Conservation (phyloP, 2,329 filamentous ascomycete species). For the Tolypocladium ophioglossoides region DNA sequence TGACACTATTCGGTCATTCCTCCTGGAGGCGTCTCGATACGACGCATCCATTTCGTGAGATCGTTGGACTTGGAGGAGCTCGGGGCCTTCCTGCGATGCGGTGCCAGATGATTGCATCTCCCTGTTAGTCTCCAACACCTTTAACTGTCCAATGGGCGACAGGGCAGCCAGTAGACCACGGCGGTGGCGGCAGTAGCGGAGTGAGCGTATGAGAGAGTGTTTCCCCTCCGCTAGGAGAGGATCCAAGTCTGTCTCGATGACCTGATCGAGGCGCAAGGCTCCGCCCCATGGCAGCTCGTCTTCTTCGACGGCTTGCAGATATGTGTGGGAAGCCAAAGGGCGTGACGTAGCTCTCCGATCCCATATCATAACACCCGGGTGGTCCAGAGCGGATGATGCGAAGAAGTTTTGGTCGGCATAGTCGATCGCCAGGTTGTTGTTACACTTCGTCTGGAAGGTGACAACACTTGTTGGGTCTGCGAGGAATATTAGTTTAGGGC, state of each 20-base stretch:
- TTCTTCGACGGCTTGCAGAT: slow-evolving; percentile 47
- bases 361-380: slow-evolving; percentile 68
- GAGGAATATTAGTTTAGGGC: slow-evolving; percentile 1
- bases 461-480: slow-evolving; percentile 40
- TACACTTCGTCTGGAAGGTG: slow-evolving; percentile 55
- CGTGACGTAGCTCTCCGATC: slow-evolving; percentile 56
- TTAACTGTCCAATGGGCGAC: slow-evolving; percentile 52
- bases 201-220: slow-evolving; percentile 49
- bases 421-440: slow-evolving; percentile 67
- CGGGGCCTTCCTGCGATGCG: slow-evolving; percentile 37
- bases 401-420: slow-evolving; percentile 76
- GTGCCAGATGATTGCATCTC: slow-evolving; percentile 32
- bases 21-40: slow-evolving; percentile 38
- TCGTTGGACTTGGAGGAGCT: slow-evolving; percentile 47
- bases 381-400: slow-evolving; percentile 65
- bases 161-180: slow-evolving; percentile 51
- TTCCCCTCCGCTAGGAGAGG: slow-evolving; percentile 41
- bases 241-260: slow-evolving; percentile 44
- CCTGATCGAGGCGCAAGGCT: slow-evolving; percentile 45
- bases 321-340: slow-evolving; percentile 40
- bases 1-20: slow-evolving; percentile 52
- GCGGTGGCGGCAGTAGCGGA: slow-evolving; percentile 53
- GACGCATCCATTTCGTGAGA: slow-evolving; percentile 53
- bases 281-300: slow-evolving; percentile 54
- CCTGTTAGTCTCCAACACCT: slow-evolving; percentile 47